Conservation (phyloP, 306 rosid genomes). For the Cyclanthera cordifolia region DNA sequence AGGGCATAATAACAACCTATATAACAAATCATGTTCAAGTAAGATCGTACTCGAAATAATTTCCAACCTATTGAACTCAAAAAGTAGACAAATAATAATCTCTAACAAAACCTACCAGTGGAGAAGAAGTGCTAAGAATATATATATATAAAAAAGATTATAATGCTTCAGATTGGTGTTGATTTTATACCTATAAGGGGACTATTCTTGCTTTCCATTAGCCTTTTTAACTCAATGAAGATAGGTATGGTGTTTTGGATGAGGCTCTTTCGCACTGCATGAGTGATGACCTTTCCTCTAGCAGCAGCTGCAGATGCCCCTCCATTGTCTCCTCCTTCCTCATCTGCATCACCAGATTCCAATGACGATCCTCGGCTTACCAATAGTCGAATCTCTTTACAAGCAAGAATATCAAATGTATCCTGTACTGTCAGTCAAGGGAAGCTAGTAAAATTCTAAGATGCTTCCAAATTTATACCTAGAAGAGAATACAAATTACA, state of each 20-base stretch:
- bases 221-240: constrained; percentile 77
- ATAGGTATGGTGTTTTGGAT: constrained; percentile 81
- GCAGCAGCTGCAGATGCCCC: constrained; percentile 39
- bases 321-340: constrained; percentile 56
- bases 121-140: neutral
- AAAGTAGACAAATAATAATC: no score
- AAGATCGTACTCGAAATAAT: no score
- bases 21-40: no score
- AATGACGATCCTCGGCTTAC: constrained; percentile 39
- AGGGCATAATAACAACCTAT: no score
- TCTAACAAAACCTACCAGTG: no score
- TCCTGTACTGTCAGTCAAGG: constrained; percentile 38
- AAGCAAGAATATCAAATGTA: constrained; percentile 59
- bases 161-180: neutral
- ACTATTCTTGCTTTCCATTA: constrained; percentile 74
- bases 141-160: neutral
- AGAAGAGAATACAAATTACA: neutral
- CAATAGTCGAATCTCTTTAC: constrained; percentile 76
- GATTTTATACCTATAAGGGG: constrained; percentile 35
- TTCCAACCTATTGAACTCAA: no score
- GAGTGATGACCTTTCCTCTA: constrained; percentile 65
- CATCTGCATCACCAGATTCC: constrained; percentile 62
- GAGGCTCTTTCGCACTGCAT: constrained; percentile 64
- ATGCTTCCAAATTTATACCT: neutral
- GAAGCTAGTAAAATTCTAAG: neutral